Percentiles rank a stretch among this genome's conserved stretches.
phyloP scores from a whole-genome alignment of 2,329 filamentous ascomycete species.

The Exophiala oligosperma region DNA sequence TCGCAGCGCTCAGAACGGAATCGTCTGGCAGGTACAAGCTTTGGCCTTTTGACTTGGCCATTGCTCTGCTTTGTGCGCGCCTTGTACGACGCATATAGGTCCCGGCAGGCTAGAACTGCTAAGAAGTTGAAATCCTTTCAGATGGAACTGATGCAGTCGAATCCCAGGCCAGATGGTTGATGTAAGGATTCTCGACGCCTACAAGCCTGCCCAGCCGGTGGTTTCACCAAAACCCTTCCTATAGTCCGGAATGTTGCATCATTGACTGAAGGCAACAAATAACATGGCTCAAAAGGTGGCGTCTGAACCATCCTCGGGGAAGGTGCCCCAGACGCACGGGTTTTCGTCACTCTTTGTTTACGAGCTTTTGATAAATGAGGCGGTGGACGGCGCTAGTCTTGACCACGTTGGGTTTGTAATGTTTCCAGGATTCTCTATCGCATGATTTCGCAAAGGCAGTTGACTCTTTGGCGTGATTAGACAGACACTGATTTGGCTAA shows the following conservation, averaged over 20 bases:
- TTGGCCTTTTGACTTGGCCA: slow-evolving; percentile 24
- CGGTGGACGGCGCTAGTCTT: too few relatives aligned
- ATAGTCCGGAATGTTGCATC: slow-evolving; percentile 18
- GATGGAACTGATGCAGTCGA: not conserved
- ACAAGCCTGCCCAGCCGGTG: slow-evolving; percentile 12
- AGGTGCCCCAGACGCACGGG: not conserved
- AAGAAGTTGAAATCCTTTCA: not conserved
- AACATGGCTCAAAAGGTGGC: slow-evolving; percentile 10
- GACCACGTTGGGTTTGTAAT: too few relatives aligned
- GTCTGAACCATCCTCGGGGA: slow-evolving; percentile 16
- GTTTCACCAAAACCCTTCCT: slow-evolving; percentile 11
- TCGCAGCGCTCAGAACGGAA: slow-evolving; percentile 3
- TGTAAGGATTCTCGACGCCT: slow-evolving; percentile 11
- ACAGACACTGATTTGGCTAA: not conserved
- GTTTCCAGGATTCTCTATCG: too few relatives aligned
- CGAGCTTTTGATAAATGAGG: too few relatives aligned
- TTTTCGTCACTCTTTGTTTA: not conserved
- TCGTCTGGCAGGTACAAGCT: slow-evolving; percentile 5
- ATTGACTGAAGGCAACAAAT: slow-evolving; percentile 16
- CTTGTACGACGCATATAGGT: too few relatives aligned
- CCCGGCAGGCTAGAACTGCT: not conserved
- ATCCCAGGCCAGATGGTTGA: not conserved
- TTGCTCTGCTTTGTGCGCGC: not conserved
- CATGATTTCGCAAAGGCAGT: too few relatives aligned
- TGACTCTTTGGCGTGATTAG: too few relatives aligned